Conservation (phyloP, 2,329 filamentous ascomycete species). For the Trichoderma polysporum region DNA sequence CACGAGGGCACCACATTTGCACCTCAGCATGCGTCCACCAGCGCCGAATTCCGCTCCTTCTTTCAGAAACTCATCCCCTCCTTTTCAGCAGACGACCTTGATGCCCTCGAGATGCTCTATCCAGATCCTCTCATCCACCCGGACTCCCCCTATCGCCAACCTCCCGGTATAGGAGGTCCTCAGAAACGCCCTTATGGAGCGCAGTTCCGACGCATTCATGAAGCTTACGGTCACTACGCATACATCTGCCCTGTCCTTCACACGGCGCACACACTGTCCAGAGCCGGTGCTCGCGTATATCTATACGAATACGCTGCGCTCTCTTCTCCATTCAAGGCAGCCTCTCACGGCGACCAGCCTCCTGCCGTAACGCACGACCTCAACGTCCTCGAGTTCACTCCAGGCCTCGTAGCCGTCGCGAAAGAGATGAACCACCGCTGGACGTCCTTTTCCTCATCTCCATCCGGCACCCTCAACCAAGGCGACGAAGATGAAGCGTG, state of each 20-base stretch:
- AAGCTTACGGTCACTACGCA: conserved; percentile 63
- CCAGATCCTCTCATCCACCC: conserved; percentile 52
- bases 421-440: conserved; percentile 46
- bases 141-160: conserved; percentile 42
- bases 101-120: conserved; percentile 58
- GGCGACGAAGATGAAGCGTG: conserved; percentile 32
- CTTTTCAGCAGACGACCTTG: conserved; percentile 52
- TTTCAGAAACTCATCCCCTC: conserved; percentile 62
- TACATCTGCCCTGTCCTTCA: conserved; percentile 65
- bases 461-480: conserved; percentile 25
- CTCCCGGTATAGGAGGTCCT: conserved; percentile 29
- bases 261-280: conserved; percentile 47
- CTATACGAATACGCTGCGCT: conserved; percentile 61
- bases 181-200: conserved; percentile 40
- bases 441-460: conserved; percentile 38
- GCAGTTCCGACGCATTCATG: conserved; percentile 58
- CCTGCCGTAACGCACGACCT: conserved; percentile 46
- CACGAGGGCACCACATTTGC: conserved; percentile 69
- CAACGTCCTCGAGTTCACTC: conserved; percentile 32
- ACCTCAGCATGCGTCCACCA: conserved; percentile 45
- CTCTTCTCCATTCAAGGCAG: conserved; percentile 36
- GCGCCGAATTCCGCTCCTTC: conserved; percentile 57
- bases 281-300: conserved; percentile 42
- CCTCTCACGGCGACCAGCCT: conserved; percentile 51
- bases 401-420: conserved; percentile 41